Percentiles rank a stretch among this genome's conserved stretches.
Evolutionary conservation across 352 stramenopile genomes (phyloP).

Genomic region (Globisporangium yorkense): DNA sequence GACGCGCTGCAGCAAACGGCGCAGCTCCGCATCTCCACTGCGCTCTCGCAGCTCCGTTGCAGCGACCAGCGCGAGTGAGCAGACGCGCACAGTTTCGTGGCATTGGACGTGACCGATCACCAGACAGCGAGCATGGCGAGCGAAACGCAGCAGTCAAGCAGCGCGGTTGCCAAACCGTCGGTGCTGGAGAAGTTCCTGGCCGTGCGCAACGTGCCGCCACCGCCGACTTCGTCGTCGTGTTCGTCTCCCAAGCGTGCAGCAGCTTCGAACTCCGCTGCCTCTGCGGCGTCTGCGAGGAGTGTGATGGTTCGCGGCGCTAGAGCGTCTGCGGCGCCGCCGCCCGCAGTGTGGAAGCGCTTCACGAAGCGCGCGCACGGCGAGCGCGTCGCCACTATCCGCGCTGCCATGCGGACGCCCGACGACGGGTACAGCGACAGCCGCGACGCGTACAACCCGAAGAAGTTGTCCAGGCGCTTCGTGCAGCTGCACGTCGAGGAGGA

Average conservation of each 20-base stretch:
- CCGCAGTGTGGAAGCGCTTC: slow-evolving; percentile 31
- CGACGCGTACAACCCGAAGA: slow-evolving; percentile 50
- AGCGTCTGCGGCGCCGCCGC: not conserved
- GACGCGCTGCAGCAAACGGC: slow-evolving; percentile 45
- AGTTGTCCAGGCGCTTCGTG: slow-evolving; percentile 24
- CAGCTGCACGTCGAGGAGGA: slow-evolving; percentile 44
- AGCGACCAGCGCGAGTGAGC: not conserved
- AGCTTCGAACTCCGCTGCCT: too few species aligned
- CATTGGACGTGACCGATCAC: too few species aligned
- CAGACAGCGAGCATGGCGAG: slow-evolving; percentile 1
- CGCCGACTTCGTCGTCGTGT: too few species aligned
- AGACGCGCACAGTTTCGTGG: not conserved
- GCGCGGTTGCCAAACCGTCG: not conserved
- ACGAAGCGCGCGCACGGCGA: slow-evolving; percentile 31
- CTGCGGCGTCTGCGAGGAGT: too few species aligned
- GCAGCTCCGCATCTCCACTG: slow-evolving; percentile 41
- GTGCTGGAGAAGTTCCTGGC: slow-evolving; percentile 7
- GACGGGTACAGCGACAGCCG: slow-evolving; percentile 34
- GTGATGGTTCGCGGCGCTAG: too few species aligned
- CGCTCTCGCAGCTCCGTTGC: slow-evolving; percentile 12
- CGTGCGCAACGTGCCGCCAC: slow-evolving; percentile 5
- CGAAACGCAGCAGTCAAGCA: not conserved
- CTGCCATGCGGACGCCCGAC: slow-evolving; percentile 28
- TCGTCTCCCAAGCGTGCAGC: slow-evolving; percentile 3
- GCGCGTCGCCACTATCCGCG: slow-evolving; percentile 18